Conservation (phyloP, 805 yeast species). For the Candida dendrica region DNA sequence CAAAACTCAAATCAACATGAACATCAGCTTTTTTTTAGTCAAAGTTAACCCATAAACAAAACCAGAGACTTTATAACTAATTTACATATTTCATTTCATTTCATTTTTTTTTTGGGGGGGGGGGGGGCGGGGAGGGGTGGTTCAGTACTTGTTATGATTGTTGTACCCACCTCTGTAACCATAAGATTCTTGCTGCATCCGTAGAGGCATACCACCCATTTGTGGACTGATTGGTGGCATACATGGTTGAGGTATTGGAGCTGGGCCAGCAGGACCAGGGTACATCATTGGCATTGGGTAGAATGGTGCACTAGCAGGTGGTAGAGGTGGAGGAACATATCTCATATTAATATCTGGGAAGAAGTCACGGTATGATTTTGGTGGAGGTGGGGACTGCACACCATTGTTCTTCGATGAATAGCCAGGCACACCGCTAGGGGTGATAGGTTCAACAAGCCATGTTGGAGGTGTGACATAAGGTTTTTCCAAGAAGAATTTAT, state of each 20-base stretch:
- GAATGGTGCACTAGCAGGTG: constrained; percentile 9
- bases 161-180: neutral
- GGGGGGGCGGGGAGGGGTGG: too few species aligned
- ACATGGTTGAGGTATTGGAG: neutral
- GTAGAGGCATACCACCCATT: constrained; percentile 6
- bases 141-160: neutral
- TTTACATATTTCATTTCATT: too few species aligned
- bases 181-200: neutral
- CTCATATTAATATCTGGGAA: constrained; percentile 1
- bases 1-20: too few species aligned
- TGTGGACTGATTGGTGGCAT: constrained; percentile 10
- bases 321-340: constrained; percentile 2
- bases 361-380: constrained; percentile 2
- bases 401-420: neutral
- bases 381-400: constrained; percentile 2
- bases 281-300: constrained; percentile 14
- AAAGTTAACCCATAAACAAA: too few species aligned
- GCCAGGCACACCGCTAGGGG: constrained; percentile 1
- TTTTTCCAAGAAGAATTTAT: constrained; percentile 42
- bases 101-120: too few species aligned
- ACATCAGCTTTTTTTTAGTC: too few species aligned
- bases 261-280: constrained; percentile 1
- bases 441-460: constrained; percentile 45
- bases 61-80: too few species aligned
- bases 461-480: constrained; percentile 74